These are phyloP conservation scores for Colletotrichum lini DNA, from an alignment of 2,329 filamentous ascomycete genomes.

Conservation along the genomic window DNA sequence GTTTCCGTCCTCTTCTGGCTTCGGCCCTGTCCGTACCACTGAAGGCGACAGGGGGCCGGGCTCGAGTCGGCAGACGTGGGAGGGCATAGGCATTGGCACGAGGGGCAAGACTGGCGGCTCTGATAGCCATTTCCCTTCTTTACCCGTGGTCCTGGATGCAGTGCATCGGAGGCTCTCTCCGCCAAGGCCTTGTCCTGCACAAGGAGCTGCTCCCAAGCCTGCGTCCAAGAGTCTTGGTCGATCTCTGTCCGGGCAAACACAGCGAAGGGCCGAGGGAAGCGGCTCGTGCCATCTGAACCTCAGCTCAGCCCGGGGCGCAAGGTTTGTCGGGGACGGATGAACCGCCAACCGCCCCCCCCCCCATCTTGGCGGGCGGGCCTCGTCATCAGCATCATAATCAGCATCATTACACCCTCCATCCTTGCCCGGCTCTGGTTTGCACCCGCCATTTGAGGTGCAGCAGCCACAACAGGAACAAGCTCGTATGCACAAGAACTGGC, in stretches of 20 bases:
- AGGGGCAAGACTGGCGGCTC: not conserved
- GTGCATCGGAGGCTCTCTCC: slow-evolving; percentile 21
- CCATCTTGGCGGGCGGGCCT: slow-evolving; percentile 36
- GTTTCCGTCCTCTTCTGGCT: slow-evolving; percentile 19
- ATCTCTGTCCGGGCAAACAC: slow-evolving; percentile 28
- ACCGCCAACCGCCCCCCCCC: slow-evolving; percentile 10
- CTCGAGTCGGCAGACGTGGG: not conserved
- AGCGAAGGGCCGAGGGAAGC: slow-evolving; percentile 36
- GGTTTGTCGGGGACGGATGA: not conserved
- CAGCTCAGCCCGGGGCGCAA: slow-evolving; percentile 17
- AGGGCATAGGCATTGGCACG: not conserved
- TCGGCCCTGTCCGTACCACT: slow-evolving; percentile 34
- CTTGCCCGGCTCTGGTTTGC: slow-evolving; percentile 21
- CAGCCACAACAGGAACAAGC: not conserved
- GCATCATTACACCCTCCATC: slow-evolving; percentile 19
- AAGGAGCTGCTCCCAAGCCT: slow-evolving; percentile 26
- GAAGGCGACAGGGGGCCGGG: slow-evolving; percentile 9
- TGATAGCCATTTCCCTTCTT: slow-evolving; percentile 7
- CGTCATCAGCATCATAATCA: slow-evolving; percentile 30
- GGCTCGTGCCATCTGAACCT: slow-evolving; percentile 41
- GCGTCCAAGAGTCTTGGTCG: slow-evolving; percentile 39
- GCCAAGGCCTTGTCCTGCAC: slow-evolving; percentile 13
- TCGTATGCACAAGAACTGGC: not conserved
- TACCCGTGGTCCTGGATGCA: slow-evolving; percentile 1
- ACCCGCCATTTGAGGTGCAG: not conserved